Conservation (phyloP, 164 flowering plant species). For the Magnolia kwangsiensis region DNA sequence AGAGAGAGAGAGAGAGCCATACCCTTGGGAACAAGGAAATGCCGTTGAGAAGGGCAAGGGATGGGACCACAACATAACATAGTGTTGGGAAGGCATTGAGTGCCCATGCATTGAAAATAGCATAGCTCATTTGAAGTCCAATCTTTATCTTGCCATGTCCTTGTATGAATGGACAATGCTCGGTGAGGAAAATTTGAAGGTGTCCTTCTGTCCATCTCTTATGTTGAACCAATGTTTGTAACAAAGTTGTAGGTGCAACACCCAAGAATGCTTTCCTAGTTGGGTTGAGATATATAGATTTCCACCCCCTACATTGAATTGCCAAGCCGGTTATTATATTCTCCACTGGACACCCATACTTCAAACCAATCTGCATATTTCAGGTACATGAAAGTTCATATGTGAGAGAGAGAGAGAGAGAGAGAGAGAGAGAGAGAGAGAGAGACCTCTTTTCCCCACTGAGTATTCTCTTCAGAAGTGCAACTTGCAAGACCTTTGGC, state of each 20-base stretch:
- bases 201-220: conserved; percentile 51
- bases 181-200: conserved; percentile 29
- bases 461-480: conserved; percentile 26
- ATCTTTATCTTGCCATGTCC: conserved; percentile 40
- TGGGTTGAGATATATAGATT: conserved; percentile 49
- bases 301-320: conserved; percentile 68
- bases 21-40: conserved; percentile 19
- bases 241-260: conserved; percentile 43
- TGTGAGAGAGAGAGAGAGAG: not conserved
- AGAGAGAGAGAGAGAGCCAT: no score
- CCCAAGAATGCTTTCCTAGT: conserved; percentile 48
- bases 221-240: conserved; percentile 55
- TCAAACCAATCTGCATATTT: conserved; percentile 53
- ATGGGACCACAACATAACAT: conserved; percentile 52
- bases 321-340: conserved; percentile 62
- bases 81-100: conserved; percentile 43
- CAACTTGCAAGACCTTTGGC: conserved; percentile 30
- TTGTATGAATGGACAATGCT: conserved; percentile 20
- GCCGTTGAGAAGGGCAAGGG: conserved; percentile 57
- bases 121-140: conserved; percentile 49
- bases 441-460: conserved; percentile 47
- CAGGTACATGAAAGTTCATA: not conserved
- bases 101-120: conserved; percentile 49
- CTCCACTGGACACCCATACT: conserved; percentile 63
- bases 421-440: conserved; percentile 15